These are phyloP conservation scores for Xylariales sp. DNA, from an alignment of 2,329 filamentous ascomycete species.

Conservation along the genomic window DNA sequence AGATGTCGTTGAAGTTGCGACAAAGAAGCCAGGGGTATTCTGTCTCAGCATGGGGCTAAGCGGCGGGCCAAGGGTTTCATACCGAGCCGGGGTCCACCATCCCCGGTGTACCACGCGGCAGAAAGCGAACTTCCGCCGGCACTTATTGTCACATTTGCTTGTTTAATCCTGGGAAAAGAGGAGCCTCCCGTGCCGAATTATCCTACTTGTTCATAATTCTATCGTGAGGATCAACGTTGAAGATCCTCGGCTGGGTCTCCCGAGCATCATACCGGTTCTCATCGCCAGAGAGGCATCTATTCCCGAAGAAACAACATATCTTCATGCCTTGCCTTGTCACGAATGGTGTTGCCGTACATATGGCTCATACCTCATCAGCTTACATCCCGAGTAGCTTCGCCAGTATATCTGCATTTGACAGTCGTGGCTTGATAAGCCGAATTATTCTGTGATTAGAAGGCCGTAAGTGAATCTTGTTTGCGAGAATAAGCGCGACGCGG, in stretches of 20 bases:
- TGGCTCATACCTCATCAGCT: too few relatives aligned
- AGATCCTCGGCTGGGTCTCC: not conserved
- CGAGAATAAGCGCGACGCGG: too few relatives aligned
- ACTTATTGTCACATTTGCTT: not conserved
- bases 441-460: too few relatives aligned
- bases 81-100: not conserved
- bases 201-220: too few relatives aligned
- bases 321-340: not conserved
- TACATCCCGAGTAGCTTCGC: too few relatives aligned
- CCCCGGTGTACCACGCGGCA: too few relatives aligned
- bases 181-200: not conserved
- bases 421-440: too few relatives aligned
- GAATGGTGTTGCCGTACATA: too few relatives aligned
- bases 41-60: conserved; percentile 11
- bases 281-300: not conserved
- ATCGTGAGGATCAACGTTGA: too few relatives aligned
- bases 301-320: conserved; percentile 3
- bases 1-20: conserved; percentile 11
- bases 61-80: conserved; percentile 12
- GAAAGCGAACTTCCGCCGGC: conserved; percentile 1
- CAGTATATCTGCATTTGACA: too few relatives aligned
- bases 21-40: conserved; percentile 6
- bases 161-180: not conserved
- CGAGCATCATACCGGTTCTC: conserved; percentile 4
- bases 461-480: too few relatives aligned